These are phyloP conservation scores for Populus nigra DNA, from an alignment of 345 rosid species.

Conservation along the genomic window DNA sequence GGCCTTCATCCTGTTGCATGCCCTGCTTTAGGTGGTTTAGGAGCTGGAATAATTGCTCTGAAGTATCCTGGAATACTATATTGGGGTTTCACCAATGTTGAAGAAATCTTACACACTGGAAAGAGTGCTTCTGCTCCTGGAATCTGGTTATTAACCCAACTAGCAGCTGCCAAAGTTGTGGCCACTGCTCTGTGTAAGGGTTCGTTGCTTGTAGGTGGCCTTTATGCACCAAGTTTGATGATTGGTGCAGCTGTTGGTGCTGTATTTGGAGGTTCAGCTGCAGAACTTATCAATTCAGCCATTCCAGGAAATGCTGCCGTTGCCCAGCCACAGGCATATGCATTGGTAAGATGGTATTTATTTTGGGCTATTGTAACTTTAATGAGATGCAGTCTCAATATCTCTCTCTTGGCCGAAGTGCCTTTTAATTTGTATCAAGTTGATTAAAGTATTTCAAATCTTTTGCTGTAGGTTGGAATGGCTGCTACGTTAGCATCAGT, in stretches of 20 bases:
- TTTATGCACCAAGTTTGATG: conserved; percentile 98
- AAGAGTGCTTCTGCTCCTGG: conserved; percentile 98
- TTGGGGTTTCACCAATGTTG: conserved; percentile 99
- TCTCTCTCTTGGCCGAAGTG: not conserved
- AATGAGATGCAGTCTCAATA: not conserved
- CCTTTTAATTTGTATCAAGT: conserved; percentile 1
- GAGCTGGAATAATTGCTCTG: conserved; percentile 94
- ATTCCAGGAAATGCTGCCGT: conserved; percentile 98
- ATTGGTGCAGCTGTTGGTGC: conserved; percentile 99
- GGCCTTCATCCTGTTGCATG: conserved; percentile 88
- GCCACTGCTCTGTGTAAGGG: conserved; percentile 97
- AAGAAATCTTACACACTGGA: conserved; percentile 94
- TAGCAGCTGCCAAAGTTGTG: conserved; percentile 90
- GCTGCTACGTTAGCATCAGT: conserved; percentile 97
- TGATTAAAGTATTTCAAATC: conserved; percentile 20
- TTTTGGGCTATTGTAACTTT: not conserved
- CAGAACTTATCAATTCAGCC: conserved; percentile 80
- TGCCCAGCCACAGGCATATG: conserved; percentile 98
- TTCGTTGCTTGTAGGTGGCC: conserved; percentile 95
- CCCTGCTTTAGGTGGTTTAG: conserved; percentile 97
- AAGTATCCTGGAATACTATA: conserved; percentile 94
- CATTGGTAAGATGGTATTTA: conserved; percentile 54
- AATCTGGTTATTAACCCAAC: conserved; percentile 84
- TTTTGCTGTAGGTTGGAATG: conserved; percentile 84
- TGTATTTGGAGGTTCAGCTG: conserved; percentile 95